These are phyloP conservation scores for Aspergillus carbonarius DNA, from an alignment of 2,329 filamentous ascomycete genomes.

Conservation along the genomic window DNA sequence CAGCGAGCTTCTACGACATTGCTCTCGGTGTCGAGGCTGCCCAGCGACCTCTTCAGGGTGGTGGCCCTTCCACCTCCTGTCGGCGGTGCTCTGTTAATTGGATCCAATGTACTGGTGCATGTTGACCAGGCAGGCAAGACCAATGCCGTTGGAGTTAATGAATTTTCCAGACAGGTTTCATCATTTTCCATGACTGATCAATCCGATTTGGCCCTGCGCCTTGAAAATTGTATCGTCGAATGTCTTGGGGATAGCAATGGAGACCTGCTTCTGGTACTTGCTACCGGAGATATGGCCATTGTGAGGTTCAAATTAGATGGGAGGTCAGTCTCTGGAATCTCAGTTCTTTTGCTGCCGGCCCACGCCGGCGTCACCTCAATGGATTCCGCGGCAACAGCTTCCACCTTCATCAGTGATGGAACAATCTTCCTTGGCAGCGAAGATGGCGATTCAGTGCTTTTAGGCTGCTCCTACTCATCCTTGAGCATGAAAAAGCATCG, in stretches of 20 bases:
- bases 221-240: constrained; percentile 80
- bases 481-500: constrained; percentile 60
- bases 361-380: constrained; percentile 65
- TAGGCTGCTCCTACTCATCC: constrained; percentile 74
- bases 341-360: constrained; percentile 63
- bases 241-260: constrained; percentile 72
- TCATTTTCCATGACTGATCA: constrained; percentile 85
- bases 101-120: constrained; percentile 88
- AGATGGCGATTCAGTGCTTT: constrained; percentile 72
- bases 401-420: constrained; percentile 66
- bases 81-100: constrained; percentile 82
- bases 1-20: constrained; percentile 92
- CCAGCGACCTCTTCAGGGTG: constrained; percentile 81
- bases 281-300: constrained; percentile 70
- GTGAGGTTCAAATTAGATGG: constrained; percentile 86
- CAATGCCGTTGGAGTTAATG: constrained; percentile 88
- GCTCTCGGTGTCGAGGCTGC: constrained; percentile 78
- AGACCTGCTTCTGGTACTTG: constrained; percentile 80
- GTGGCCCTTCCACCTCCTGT: constrained; percentile 81
- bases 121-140: constrained; percentile 94
- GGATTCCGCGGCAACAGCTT: constrained; percentile 64
- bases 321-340: constrained; percentile 82
- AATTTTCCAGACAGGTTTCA: constrained; percentile 79
- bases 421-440: constrained; percentile 84
- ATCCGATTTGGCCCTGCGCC: constrained; percentile 71